These are phyloP conservation scores for Pythium rhizo-oryzae DNA, from an alignment of 352 stramenopile genomes.

Conservation along the genomic window DNA sequence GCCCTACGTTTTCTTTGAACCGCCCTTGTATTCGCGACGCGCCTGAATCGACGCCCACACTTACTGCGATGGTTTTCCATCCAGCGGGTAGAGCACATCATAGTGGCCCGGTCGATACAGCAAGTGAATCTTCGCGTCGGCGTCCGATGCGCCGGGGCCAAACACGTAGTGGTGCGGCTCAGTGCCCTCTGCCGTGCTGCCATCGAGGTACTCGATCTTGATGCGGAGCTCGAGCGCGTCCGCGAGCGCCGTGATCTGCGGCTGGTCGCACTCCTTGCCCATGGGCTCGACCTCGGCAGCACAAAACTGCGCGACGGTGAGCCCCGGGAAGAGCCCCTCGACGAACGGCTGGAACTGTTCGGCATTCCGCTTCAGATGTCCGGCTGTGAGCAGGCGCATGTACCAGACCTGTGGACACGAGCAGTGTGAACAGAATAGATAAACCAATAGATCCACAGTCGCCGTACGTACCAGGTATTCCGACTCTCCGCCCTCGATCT, in stretches of 20 bases:
- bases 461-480: conserved; percentile 78
- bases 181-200: conserved; percentile 49
- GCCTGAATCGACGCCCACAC: neutral
- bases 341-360: conserved; percentile 92
- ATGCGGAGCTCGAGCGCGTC: conserved; percentile 90
- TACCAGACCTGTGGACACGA: conserved; percentile 73
- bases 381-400: conserved; percentile 80
- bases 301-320: conserved; percentile 86
- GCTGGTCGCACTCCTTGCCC: conserved; percentile 93
- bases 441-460: neutral
- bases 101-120: conserved; percentile 96
- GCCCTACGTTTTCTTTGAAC: neutral
- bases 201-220: conserved; percentile 94
- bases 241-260: conserved; percentile 92
- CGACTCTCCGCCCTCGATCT: conserved; percentile 83
- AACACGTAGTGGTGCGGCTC: conserved; percentile 73
- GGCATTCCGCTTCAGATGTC: conserved; percentile 86
- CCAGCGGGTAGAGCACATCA: conserved; percentile 91
- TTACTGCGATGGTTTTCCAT: conserved; percentile 5
- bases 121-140: conserved; percentile 58
- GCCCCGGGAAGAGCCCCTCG: conserved; percentile 76
- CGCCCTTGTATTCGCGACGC: neutral
- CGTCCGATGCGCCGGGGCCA: conserved; percentile 20
- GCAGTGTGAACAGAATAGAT: neutral
- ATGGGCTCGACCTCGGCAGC: conserved; percentile 90